phyloP scores from a whole-genome alignment of 768 basidiomycete genomes.

The Termitomyces sp. region DNA sequence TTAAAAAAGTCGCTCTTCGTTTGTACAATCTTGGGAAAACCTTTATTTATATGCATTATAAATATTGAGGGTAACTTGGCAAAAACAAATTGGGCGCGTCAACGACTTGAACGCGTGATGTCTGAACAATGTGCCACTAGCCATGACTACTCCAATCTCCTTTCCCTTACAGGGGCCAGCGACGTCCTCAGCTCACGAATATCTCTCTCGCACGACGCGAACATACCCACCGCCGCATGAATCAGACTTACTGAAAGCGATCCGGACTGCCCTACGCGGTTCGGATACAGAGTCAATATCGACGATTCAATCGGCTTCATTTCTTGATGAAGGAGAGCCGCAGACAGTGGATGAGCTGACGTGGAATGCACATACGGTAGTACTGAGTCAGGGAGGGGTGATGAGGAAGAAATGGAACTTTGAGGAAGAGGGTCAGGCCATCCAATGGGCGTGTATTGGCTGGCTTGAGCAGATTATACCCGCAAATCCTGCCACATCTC shows the following conservation, averaged over 20 bases:
- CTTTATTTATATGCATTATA: not conserved
- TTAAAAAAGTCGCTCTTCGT: not conserved
- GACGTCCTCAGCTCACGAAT: slow-evolving; percentile 37
- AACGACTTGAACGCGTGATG: slow-evolving; percentile 4
- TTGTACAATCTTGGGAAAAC: slow-evolving; percentile 7
- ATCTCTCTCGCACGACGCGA: slow-evolving; percentile 26
- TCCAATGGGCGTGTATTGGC: slow-evolving; percentile 80
- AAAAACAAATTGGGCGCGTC: slow-evolving; percentile 7
- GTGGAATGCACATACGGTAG: slow-evolving; percentile 62
- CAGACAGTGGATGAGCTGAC: slow-evolving; percentile 58
- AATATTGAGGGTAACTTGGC: not conserved
- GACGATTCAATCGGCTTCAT: slow-evolving; percentile 35
- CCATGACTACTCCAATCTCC: slow-evolving; percentile 17
- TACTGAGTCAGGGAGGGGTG: slow-evolving; percentile 62
- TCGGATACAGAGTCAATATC: slow-evolving; percentile 36
- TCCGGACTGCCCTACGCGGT: slow-evolving; percentile 55
- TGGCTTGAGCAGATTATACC: slow-evolving; percentile 50
- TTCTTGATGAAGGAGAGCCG: slow-evolving; percentile 31
- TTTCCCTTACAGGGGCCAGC: slow-evolving; percentile 37
- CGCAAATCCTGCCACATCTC: slow-evolving; percentile 19
- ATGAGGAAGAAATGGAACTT: slow-evolving; percentile 74
- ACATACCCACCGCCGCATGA: slow-evolving; percentile 20
- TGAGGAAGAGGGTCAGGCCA: slow-evolving; percentile 58
- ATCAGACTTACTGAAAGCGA: slow-evolving; percentile 45
- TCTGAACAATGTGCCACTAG: slow-evolving; percentile 6